Evolutionary conservation across 2,329 filamentous ascomycete genomes (phyloP), one percentile per base, ranked within the genome.

Genomic region (Fusarium sp.): DNA sequence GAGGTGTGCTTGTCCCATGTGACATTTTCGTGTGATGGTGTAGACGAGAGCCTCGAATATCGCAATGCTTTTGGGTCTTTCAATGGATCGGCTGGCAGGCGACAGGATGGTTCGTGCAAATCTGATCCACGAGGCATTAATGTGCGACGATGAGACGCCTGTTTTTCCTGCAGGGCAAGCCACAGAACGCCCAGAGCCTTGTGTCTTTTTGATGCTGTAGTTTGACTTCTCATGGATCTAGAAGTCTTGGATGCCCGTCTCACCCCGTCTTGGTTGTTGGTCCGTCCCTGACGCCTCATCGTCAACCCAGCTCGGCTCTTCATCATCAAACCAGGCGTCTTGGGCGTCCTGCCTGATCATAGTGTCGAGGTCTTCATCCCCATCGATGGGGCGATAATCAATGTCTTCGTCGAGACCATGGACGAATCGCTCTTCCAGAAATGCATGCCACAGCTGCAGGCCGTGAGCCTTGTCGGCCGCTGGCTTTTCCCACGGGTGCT

Each of bases 321-420:
- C 93, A 7, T 91, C 91, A 24, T 95, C 94, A 79, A 97, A 95
- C 85, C 94, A 97, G 22, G 87, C 88, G 41, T 97, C 94, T 81
- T 96, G 88, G 16, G 85, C 85, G 62, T 92, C 91, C n/a, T 86
- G 83, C 72, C 85, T 90, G 86, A 79, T 87, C 82, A 86, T 83
- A 80, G 82, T 90, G 80, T 97, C 94, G 65, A 91, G 92, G 22
- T 92, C 91, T 33, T 95, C 92, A 78, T 93, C 91, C 39, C 85
- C 84, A 79, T 98, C 95, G 6, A 97, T 92, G 4, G 74, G 77
- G 1, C 78, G 81, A 80, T 97, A 98, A 71, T 96, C 92, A 77
- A 97, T 96, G 57, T 97, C 94, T 1, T 88, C 86, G 78, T 97
- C 95, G 7, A 88, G 88, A 0, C 95, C 95, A 22, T 87, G 84